Conservation (phyloP, 2,329 filamentous ascomycete genomes). For the Penicillium concentricum region DNA sequence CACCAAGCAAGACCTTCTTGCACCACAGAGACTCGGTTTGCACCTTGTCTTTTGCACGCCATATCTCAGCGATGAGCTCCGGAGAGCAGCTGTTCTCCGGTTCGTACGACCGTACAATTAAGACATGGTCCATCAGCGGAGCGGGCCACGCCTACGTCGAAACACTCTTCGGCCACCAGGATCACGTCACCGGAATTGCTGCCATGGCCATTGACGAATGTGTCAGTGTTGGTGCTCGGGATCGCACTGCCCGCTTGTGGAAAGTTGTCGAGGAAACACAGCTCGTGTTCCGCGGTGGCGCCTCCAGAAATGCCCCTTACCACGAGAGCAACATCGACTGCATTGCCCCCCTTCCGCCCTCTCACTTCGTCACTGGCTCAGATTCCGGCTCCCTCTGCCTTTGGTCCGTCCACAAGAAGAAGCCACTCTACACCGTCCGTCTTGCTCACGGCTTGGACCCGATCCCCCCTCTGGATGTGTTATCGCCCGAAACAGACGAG, state of each 20-base stretch:
- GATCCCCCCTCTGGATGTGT: slow-evolving; percentile 63
- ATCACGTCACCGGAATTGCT: slow-evolving; percentile 80
- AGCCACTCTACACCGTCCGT: slow-evolving; percentile 76
- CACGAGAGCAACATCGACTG: slow-evolving; percentile 86
- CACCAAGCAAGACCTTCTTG: slow-evolving; percentile 77
- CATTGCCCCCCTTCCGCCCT: slow-evolving; percentile 83
- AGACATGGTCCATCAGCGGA: slow-evolving; percentile 76
- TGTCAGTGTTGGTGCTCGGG: slow-evolving; percentile 83
- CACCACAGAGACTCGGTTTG: slow-evolving; percentile 89
- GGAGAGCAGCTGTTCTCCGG: slow-evolving; percentile 87
- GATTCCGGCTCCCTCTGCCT: slow-evolving; percentile 85
- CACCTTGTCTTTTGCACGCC: slow-evolving; percentile 78
- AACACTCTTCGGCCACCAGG: slow-evolving; percentile 94
- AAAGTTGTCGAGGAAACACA: slow-evolving; percentile 95
- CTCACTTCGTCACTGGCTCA: slow-evolving; percentile 89
- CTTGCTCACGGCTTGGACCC: slow-evolving; percentile 84
- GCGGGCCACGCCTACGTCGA: slow-evolving; percentile 93
- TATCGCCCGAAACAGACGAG: slow-evolving; percentile 69
- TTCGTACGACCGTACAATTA: slow-evolving; percentile 88
- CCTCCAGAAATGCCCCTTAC: slow-evolving; percentile 50
- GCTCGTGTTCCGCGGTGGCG: slow-evolving; percentile 86
- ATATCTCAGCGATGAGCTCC: slow-evolving; percentile 57
- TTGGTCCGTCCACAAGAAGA: slow-evolving; percentile 93
- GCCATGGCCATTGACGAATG: slow-evolving; percentile 83
- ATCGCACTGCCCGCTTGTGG: slow-evolving; percentile 90